Evolutionary conservation across 345 rosid species (phyloP), one percentile per base, ranked within the genome.

Genomic region (Odontarrhena argentea): DNA sequence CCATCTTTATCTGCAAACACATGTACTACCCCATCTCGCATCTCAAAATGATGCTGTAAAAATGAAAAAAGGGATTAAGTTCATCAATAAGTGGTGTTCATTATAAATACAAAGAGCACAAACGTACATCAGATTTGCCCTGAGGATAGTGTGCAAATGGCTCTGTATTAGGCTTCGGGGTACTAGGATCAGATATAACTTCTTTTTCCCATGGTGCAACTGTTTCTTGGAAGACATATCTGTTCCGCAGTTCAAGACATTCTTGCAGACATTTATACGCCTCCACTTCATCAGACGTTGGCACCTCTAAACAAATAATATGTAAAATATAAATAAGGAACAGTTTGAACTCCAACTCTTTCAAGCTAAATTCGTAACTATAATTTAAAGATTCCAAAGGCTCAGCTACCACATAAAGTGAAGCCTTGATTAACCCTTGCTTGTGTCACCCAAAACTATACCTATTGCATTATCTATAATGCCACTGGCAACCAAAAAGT

Each of bases 171-270:
- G 92, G 93, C 86, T 91, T 95, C 9, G 99, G 99, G 2, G 99
- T 95, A 63, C 97, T 86, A 11, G 99, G 99, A 63, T 95, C 99
- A 53, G 85, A 86, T 73, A 95, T 89, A 57, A 85, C 81, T 86
- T 95, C 98, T 74, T 83, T 95, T 55, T 83, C 98, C 99, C 98
- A 95, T 15, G 99, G 97, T 51, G 96, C 96, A 74, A 85, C 76
- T 30, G 96, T 85, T 74, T 95, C 98, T 66, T 68, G 86, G 76
- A 81, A 95, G 32, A 91, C 62, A 69, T 95, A 95, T 60, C 82
- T 85, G 65, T 84, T 89, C 65, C 99, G 74, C 83, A 91, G 51
- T 74, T 91, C 91, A 75, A 95, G 98, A 77, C 99, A 95, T 63
- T 95, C 96, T 85, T 89, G 98, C 73, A 95, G 78, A 72, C 86